Evolutionary conservation across 2,329 filamentous ascomycete genomes (phyloP), one percentile per base, ranked within the genome.

Genomic region (Colletotrichum aenigma): DNA sequence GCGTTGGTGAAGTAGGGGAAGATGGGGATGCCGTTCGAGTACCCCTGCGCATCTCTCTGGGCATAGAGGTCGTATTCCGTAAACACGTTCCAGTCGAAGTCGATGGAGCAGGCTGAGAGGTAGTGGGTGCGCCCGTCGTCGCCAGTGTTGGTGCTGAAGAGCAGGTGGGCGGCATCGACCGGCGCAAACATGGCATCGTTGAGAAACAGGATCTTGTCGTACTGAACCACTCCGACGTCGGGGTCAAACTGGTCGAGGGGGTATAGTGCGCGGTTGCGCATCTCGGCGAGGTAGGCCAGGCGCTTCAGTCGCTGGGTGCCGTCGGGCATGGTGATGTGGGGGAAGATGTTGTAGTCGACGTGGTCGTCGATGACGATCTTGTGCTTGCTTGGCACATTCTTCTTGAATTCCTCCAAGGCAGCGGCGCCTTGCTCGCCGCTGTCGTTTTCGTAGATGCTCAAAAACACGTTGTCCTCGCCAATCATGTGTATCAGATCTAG

Each of bases 31-130:
- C 93, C 90, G 38, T 91, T 88, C 32, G 89, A 89, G 78, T 90
- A 89, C 2, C 93, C 93, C 74, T 94, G 89, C 4, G 87, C 85
- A 79, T 95, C 94, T 16, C 94, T 88, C 24, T 93, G 91, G 2
- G 93, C 94, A 81, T 94, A 95, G 0, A 93, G 91, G 81, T 96
- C 94, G 82, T 96, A 95, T 81, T 92, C 94, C 55, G 90, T 87
- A 77, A 93, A 91, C 1, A 93, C 91, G 70, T 90, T 89, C 52
- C 74, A 95, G 84, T 96, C 94, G 21, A 70, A 93, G 79, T 93
- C 91, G 43, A 94, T 85, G 0, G 93, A 93, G 80, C 94, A 96
- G 5, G 92, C 93, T 0, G 93, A 92, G 6, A 92, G 90, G 79
- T 95, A 95, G 64, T 87, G 85, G 0, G 90, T 80, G 26, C 84